Evolutionary conservation across 805 yeast genomes (phyloP).

Genomic region (Kodamaea sagamina): DNA sequence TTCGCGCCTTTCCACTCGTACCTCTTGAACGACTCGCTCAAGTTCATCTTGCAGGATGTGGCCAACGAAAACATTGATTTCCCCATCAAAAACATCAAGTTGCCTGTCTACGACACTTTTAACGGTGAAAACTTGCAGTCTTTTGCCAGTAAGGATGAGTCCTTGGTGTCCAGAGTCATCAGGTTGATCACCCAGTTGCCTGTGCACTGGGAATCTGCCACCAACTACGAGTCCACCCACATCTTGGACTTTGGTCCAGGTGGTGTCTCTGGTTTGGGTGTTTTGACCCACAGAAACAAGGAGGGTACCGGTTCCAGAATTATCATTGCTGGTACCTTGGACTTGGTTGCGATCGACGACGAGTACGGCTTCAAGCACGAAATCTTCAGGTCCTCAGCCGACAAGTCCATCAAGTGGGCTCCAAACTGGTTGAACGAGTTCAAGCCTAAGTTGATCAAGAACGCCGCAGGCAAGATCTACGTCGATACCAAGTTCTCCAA

Average conservation of each 20-base stretch:
- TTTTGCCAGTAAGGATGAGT: conserved; percentile 35
- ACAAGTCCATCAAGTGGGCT: conserved; percentile 70
- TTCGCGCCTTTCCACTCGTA: conserved; percentile 97
- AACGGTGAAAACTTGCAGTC: conserved; percentile 77
- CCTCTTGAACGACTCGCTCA: conserved; percentile 72
- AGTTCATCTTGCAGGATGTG: conserved; percentile 62
- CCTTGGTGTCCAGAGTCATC: conserved; percentile 68
- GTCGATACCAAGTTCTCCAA: conserved; percentile 95
- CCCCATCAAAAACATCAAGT: conserved; percentile 53
- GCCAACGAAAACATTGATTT: conserved; percentile 57
- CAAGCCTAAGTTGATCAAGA: conserved; percentile 82
- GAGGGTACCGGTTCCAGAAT: conserved; percentile 98
- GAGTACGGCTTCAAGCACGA: conserved; percentile 97
- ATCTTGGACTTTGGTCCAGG: conserved; percentile 98
- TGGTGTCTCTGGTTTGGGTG: conserved; percentile 95
- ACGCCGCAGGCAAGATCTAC: conserved; percentile 66
- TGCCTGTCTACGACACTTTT: conserved; percentile 91
- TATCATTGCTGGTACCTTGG: conserved; percentile 90
- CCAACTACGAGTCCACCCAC: conserved; percentile 80
- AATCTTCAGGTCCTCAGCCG: conserved; percentile 68
- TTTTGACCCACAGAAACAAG: conserved; percentile 93
- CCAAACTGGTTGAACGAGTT: conserved; percentile 88
- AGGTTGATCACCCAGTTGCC: conserved; percentile 84
- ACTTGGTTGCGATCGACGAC: conserved; percentile 60
- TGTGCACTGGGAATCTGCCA: conserved; percentile 93